phyloP scores from a whole-genome alignment of 1,284 basidiomycete genomes.

The Tylopilus sp. region DNA sequence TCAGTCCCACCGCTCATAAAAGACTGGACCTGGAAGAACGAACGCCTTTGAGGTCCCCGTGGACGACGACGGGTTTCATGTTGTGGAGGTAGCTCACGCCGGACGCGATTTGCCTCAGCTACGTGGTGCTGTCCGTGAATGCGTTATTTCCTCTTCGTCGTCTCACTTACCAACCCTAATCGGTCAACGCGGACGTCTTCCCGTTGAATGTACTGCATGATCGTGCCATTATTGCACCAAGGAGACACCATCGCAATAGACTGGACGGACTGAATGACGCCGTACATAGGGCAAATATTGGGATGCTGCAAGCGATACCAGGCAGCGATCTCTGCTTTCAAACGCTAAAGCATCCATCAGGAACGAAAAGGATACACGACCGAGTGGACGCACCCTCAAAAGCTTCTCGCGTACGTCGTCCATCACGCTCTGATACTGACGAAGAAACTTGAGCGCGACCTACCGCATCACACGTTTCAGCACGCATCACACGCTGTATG shows the following conservation, averaged over 20 bases:
- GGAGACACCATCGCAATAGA: constrained; percentile 57
- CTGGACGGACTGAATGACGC: constrained; percentile 44
- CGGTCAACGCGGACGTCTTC: constrained; percentile 38
- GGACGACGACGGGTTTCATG: constrained; percentile 47
- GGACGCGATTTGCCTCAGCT: constrained; percentile 50
- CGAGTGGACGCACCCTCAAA: constrained; percentile 37
- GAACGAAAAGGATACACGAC: neutral
- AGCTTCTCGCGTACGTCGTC: constrained; percentile 47
- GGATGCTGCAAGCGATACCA: constrained; percentile 52
- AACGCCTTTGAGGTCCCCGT: constrained; percentile 57
- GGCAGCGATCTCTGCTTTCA: constrained; percentile 48
- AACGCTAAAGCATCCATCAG: constrained; percentile 34
- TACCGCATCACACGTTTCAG: constrained; percentile 17
- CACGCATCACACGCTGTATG: no score
- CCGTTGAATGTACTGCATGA: constrained; percentile 44
- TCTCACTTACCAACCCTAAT: constrained; percentile 41
- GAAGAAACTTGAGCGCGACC: constrained; percentile 54
- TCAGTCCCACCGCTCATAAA: neutral
- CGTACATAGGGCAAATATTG: constrained; percentile 48
- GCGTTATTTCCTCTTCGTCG: no score
- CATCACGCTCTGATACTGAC: constrained; percentile 46
- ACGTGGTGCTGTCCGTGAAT: neutral
- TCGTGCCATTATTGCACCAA: constrained; percentile 55
- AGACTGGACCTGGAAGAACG: neutral
- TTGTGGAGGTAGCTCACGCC: constrained; percentile 51